Evolutionary conservation across 2,329 filamentous ascomycete species (phyloP).

Genomic region (Scedosporium dehoogii): DNA sequence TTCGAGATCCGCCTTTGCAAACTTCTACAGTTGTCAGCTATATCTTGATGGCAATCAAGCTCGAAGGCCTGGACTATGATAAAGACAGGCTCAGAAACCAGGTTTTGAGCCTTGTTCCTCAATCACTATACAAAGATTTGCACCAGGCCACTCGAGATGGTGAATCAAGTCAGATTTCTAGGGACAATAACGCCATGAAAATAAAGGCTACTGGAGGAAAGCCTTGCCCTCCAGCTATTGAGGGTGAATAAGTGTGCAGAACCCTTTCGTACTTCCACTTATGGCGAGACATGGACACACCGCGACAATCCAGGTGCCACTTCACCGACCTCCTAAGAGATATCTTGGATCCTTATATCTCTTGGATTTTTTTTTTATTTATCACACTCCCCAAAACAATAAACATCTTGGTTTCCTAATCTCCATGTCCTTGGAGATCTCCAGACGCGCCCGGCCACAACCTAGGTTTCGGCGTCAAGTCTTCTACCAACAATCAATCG

Average conservation of each 20-base stretch:
- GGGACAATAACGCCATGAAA: not conserved
- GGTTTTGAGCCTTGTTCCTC: constrained; percentile 22
- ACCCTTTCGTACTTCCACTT: not conserved
- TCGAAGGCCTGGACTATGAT: constrained; percentile 41
- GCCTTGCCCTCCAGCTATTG: not conserved
- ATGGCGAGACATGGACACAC: not conserved
- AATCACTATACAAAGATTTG: not conserved
- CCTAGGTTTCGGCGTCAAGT: no score
- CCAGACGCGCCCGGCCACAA: no score
- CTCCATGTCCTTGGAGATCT: no score
- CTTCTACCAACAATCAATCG: no score
- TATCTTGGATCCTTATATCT: not conserved
- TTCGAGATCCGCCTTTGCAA: constrained; percentile 52
- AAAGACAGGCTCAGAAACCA: constrained; percentile 32
- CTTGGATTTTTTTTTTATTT: not conserved
- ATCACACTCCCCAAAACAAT: not conserved
- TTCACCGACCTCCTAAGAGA: not conserved
- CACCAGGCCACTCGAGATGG: not conserved
- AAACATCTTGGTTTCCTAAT: no score
- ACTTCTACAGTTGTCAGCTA: constrained; percentile 46
- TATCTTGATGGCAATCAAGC: constrained; percentile 44
- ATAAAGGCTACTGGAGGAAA: not conserved
- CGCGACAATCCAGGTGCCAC: not conserved
- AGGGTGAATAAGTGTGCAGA: not conserved
- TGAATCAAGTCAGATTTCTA: not conserved